Evolutionary conservation across 2,329 filamentous ascomycete species (phyloP).

Genomic region (Stagonosporopsis tanaceti): DNA sequence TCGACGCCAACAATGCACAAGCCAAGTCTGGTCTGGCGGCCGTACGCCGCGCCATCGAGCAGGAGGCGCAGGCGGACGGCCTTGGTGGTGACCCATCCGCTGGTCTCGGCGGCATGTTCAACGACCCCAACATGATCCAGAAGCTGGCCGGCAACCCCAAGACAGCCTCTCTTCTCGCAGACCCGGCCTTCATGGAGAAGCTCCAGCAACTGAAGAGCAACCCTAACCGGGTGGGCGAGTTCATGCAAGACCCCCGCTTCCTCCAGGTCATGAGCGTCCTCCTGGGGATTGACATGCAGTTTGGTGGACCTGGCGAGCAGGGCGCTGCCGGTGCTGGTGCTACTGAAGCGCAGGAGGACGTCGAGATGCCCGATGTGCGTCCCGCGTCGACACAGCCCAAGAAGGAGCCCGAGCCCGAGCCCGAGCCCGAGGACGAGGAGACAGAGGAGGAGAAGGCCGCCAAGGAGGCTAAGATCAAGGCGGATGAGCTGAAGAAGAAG

Average conservation of each 20-base stretch:
- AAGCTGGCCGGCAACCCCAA: conserved; percentile 96
- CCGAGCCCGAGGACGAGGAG: conserved; percentile 77
- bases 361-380: conserved; percentile 77
- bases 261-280: conserved; percentile 92
- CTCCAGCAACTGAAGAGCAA: conserved; percentile 82
- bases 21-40: conserved; percentile 87
- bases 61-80: conserved; percentile 71
- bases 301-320: conserved; percentile 62
- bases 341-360: conserved; percentile 71
- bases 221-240: conserved; percentile 77
- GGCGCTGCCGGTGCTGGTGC: conserved; percentile 50
- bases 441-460: conserved; percentile 86
- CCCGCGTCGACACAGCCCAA: conserved; percentile 63
- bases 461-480: conserved; percentile 89
- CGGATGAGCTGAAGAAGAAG: conserved; percentile 91
- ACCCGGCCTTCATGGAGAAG: conserved; percentile 89
- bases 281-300: conserved; percentile 91
- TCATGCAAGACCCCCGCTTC: conserved; percentile 90
- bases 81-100: conserved; percentile 71
- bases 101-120: conserved; percentile 92
- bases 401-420: conserved; percentile 57
- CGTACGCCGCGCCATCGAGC: conserved; percentile 87
- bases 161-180: conserved; percentile 81
- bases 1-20: conserved; percentile 89
- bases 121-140: conserved; percentile 84